Evolutionary conservation across 257 asterid genomes (phyloP), one percentile per base, ranked within the genome.

Genomic region (Mitragyna speciosa): DNA sequence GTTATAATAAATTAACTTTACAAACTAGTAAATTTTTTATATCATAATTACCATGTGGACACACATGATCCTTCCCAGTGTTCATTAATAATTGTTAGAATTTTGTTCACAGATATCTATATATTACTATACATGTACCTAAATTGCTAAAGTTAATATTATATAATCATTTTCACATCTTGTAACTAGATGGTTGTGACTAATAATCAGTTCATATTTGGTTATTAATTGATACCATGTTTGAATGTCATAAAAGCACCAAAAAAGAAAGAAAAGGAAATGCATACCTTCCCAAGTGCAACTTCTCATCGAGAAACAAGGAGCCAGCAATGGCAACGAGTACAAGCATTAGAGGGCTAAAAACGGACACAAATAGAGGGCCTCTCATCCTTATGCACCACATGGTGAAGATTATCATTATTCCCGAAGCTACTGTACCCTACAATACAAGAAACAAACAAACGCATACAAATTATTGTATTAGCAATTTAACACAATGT

Each of bases 361-460:
- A 94, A 70, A 88, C 76, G 0, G 98, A 94, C 1, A 92, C 96
- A 26, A 81, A 94, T 6, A 91, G 33, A 0, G 98, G 98, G 4
- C 98, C 97, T 72, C 87, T 88, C 95, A 84, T 90, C 36, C 88
- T 87, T 0, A 94, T 89, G 9, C 90, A 85, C 41, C 82, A 81
- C 90, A 87, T 91, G 51, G 64, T 79, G 76, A 90, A 51, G 8
- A 79, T 83, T 83, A 88, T 83, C 83, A 88, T 76, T 12, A 94
- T 1, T 64, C 95, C 97, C 0, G 97, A 87, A 22, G 81, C 90
- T 10, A 91, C 5, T 1, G 86, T 73, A 36, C 97, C 97, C 98
- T 92, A 67, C 86, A 83, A 12, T 92, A 67, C 52, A 48, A 48
- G 52, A 11, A 51, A 36, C 39, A 36, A 36, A 36, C 39, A 15